Evolutionary conservation across 805 yeast species (phyloP).

Genomic region (Lachancea sp.): DNA sequence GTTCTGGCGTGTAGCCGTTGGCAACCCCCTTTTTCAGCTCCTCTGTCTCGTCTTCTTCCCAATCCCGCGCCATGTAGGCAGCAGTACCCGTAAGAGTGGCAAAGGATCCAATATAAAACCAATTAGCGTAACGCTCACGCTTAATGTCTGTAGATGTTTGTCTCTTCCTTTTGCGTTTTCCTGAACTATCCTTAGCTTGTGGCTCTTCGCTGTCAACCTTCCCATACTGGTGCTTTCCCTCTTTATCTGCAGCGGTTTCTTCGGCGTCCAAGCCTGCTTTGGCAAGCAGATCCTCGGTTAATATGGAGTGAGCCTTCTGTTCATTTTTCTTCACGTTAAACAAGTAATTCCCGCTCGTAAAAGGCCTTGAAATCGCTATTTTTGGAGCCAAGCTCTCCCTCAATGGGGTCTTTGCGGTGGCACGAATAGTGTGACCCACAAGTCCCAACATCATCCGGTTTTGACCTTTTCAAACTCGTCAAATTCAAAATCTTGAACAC

Average conservation of each 20-base stretch:
- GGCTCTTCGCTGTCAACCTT: conserved; percentile 13
- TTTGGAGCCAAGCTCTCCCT: neutral
- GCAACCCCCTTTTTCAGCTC: conserved; percentile 47
- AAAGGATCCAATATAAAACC: conserved; percentile 55
- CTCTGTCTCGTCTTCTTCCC: conserved; percentile 72
- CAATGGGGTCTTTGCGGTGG: neutral
- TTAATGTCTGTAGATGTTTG: conserved; percentile 71
- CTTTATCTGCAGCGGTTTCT: conserved; percentile 15
- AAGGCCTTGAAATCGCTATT: conserved; percentile 1
- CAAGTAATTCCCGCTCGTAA: conserved; percentile 1
- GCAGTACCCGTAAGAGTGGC: conserved; percentile 49
- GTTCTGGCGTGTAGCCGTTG: conserved; percentile 61
- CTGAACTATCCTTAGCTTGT: conserved; percentile 11
- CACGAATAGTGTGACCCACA: conserved; percentile 3
- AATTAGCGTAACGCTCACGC: conserved; percentile 74
- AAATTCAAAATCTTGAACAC: neutral
- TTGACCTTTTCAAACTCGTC: neutral
- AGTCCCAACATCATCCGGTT: conserved; percentile 1
- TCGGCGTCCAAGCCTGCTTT: conserved; percentile 75
- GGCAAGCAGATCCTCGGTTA: conserved; percentile 75
- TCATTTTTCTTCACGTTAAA: conserved; percentile 12
- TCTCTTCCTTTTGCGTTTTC: conserved; percentile 44
- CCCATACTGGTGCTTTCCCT: conserved; percentile 8
- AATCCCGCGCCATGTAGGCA: conserved; percentile 69
- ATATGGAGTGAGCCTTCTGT: conserved; percentile 43